Evolutionary conservation across 2,329 filamentous ascomycete species (phyloP).

Genomic region (Fusarium subtropicale): DNA sequence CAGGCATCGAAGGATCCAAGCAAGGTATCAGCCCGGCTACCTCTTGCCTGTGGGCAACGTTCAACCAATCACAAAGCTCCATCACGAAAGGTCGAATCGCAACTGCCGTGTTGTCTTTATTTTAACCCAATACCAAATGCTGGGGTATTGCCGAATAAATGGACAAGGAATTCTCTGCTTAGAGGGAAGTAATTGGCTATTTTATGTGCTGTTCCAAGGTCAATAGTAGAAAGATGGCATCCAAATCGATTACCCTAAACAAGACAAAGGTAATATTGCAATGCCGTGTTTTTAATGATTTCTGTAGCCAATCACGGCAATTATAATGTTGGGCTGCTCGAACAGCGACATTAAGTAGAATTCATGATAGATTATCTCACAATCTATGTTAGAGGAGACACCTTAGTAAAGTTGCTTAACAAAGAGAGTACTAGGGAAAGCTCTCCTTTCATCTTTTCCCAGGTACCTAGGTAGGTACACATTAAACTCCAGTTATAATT

Average conservation of each 20-base stretch:
- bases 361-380: neutral
- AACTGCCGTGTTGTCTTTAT: neutral
- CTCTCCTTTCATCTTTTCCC: neutral
- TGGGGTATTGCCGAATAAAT: neutral
- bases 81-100: neutral
- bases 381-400: too few relatives aligned
- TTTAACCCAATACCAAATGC: neutral
- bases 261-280: neutral
- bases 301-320: neutral
- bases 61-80: conserved; percentile 30
- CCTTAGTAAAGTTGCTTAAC: neutral
- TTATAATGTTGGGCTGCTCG: neutral
- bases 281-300: neutral
- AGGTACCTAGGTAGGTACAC: neutral
- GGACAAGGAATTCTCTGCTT: neutral
- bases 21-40: conserved; percentile 2
- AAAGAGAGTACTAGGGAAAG: neutral
- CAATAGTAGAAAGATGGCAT: neutral
- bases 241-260: neutral
- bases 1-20: conserved; percentile 2
- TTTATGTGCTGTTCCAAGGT: neutral
- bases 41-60: conserved; percentile 16
- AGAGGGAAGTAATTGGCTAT: neutral
- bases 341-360: neutral
- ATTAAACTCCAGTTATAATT: neutral